Evolutionary conservation across 495 filamentous ascomycete species (phyloP), one percentile per base, ranked within the genome.

Genomic region (Tuber brumale): DNA sequence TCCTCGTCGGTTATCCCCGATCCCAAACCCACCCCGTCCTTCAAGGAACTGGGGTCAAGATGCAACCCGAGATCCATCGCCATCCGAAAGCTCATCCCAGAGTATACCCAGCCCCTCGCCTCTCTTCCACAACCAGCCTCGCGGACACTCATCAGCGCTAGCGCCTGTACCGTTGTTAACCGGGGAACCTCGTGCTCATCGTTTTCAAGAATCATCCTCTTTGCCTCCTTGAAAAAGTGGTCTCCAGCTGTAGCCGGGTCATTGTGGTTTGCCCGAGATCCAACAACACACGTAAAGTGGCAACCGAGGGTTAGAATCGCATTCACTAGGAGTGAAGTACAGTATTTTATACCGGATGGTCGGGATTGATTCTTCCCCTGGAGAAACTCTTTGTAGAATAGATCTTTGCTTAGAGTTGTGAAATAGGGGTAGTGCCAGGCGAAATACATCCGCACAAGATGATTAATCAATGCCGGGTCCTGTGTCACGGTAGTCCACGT

Each of bases 61-160:
- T 97, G 97, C 74, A 99, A 85, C 0, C 95, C 95, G 61, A 99
- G 87, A 82, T 99, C 95, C 82, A 91, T 92, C 0, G 94, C 95
- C 95, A 99, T 97, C n/a, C 95, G 91, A 81, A 99, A 99, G 82
- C 93, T 95, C 91, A 99, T 97, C 46, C 95, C 95, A 80, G 93
- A 96, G 83, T 98, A 99, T 8, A 97, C 93, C 95, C 95, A 99
- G 18, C 95, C 95, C 83, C 94, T 96, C 46, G 93, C 92, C 85
- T 99, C 95, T 44, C 95, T 88, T 1, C 94, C 95, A 84, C 95
- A 99, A 6, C 95, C 95, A 7, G 95, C 96, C 85, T 99, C 95
- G 72, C 95, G 88, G 9, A 98, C 95, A 73, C 94, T 97, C 95
- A 99, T 97, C 77, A 99, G 86, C 2, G 94, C 94, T 72, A 98